A percentile compares a stretch with the other conserved stretches of the same genome.
phyloP scores from a whole-genome alignment of 2,329 filamentous ascomycete species.

The Boeremia exigua region DNA sequence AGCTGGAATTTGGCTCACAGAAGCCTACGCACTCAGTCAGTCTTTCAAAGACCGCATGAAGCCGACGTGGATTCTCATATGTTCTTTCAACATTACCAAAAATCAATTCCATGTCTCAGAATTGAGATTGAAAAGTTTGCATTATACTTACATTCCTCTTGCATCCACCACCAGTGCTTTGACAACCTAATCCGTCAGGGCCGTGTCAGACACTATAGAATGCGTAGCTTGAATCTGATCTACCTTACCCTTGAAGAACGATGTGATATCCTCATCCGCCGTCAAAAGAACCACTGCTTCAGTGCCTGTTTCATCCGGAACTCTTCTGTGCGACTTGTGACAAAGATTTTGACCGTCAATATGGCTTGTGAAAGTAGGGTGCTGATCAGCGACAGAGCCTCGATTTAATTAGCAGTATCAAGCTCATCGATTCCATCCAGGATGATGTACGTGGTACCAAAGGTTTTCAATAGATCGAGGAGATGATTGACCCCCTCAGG shows the following conservation, averaged over 20 bases:
- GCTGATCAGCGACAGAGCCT: conserved; percentile 4
- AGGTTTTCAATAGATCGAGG: conserved; percentile 1
- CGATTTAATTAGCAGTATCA: background rate
- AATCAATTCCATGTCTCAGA: background rate
- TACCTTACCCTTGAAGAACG: conserved; percentile 15
- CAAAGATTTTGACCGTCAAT: conserved; percentile 15
- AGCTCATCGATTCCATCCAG: conserved; percentile 29
- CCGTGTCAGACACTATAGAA: background rate
- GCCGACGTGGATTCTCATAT: too few species aligned
- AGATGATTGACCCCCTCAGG: background rate
- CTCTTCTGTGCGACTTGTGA: conserved; percentile 24
- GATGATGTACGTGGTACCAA: conserved; percentile 10
- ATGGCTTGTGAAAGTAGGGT: background rate
- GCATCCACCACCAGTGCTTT: conserved; percentile 17
- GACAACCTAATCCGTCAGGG: conserved; percentile 12
- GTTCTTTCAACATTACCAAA: too few species aligned
- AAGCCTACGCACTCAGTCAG: conserved; percentile 29
- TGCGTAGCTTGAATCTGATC: background rate
- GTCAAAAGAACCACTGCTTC: background rate
- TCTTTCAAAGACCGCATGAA: too few species aligned
- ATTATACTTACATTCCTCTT: conserved; percentile 25
- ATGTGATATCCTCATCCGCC: conserved; percentile 11
- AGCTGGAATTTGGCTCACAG: conserved; percentile 44
- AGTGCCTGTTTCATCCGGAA: conserved; percentile 4
- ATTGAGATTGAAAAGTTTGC: background rate